Base-by-base conservation (phyloP, 768 basidiomycete genomes). In the Pisolithus albus region DNA sequence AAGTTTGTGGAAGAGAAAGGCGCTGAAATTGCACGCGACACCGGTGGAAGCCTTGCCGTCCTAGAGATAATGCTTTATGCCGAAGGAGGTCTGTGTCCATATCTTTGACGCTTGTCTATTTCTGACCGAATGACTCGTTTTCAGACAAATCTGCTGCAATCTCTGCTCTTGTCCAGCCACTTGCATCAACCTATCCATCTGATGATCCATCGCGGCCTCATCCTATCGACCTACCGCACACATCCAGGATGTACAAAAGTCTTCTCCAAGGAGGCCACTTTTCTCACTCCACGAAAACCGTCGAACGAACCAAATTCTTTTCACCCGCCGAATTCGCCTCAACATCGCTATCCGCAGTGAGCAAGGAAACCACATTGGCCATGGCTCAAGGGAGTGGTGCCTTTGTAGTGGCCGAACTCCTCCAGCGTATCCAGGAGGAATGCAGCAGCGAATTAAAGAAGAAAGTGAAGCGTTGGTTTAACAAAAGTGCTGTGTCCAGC, bases 251-350 rank as follows among this genome's bases (percentile, higher is more conserved):
- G 46, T 94, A 91, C 77, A 96, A 96, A 65, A 83, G 82, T 6
- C 80, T 96, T 6, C 75, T 96, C 1, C 91, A 94, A 63, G 93
- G 93, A 5, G 93, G 93, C 0, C 92, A 94, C 63, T 96, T 83
- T 68, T 83, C 81, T 54, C 84, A 82, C 30, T 64, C 76, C 0
- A 77, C 81, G 2, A 75, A 75, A 19, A 55, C 75, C 2, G 72
- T 94, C 36, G 76, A 78, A 30, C 75, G 66, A 7, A 72, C 78
- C 2, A 59, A 76, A 2, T 57, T 65, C 1, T 92, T 84, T 75
- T 80, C 83, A 18, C 70, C 84, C 0, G 62, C 67, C 1, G 68
- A 66, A 1, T 91, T 91, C 55, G 88, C 86, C 0, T 66, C 68
- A 3, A 62, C 68, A 10, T 86, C 89, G 61, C 66, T 86, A 21